A percentile compares a stretch with the other conserved stretches of the same genome.
phyloP scores from a whole-genome alignment of 768 basidiomycete species.

The Rhodotorula graminis region DNA sequence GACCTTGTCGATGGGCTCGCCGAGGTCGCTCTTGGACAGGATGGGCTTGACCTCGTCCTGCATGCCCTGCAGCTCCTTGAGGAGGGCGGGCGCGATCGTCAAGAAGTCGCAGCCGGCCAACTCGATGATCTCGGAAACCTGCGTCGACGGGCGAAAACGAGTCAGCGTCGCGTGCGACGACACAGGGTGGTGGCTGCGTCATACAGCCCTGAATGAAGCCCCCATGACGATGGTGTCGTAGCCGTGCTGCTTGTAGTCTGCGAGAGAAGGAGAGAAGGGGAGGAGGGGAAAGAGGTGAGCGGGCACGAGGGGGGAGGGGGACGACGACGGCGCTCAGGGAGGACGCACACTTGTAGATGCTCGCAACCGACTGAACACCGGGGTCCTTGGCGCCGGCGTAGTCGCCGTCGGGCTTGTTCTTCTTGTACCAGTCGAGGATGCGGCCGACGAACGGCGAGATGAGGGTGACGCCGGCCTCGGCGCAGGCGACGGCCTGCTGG shows the following conservation, averaged over 20 bases:
- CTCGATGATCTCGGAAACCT: constrained; percentile 87
- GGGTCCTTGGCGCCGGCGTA: constrained; percentile 91
- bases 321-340: not conserved
- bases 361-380: constrained; percentile 90
- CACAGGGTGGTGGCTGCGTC: no score
- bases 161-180: no score
- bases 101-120: constrained; percentile 97
- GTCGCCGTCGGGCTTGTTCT: constrained; percentile 66
- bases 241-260: no score
- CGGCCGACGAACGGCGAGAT: constrained; percentile 94
- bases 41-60: constrained; percentile 73
- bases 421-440: constrained; percentile 99
- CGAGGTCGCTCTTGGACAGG: constrained; percentile 58
- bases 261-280: no score
- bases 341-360: constrained; percentile 90
- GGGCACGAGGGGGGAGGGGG: not conserved
- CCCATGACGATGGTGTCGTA: constrained; percentile 78
- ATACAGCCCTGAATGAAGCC: constrained; percentile 86
- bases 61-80: constrained; percentile 87
- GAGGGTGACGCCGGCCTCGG: constrained; percentile 94
- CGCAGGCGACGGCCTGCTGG: constrained; percentile 95
- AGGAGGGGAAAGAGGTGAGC: not conserved
- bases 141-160: not conserved
- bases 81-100: constrained; percentile 83
- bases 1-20: constrained; percentile 61